Base-by-base conservation (phyloP, 768 basidiomycete species). In the Panaeolus cyanescens region DNA sequence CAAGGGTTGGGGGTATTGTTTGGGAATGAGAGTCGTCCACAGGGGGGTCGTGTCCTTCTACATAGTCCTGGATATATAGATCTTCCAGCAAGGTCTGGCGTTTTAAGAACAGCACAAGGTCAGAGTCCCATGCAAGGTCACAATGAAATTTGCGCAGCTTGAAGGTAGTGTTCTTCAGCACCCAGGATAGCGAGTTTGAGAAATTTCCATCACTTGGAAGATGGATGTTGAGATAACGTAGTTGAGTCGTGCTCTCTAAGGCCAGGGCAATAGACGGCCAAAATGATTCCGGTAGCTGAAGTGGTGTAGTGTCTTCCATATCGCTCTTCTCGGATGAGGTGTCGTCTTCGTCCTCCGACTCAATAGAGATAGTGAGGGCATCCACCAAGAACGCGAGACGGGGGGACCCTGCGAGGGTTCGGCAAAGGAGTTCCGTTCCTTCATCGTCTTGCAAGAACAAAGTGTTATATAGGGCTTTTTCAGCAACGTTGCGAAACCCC, bases 111-210 rank as follows among this genome's bases (percentile, higher is more conserved):
- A 75, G 68, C 40, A 83, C 74, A 32, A 90, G 83, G 62, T 80
- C 67, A 15, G 63, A 60, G 66, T 89, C 86, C 89, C 89, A 90
- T 62, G 82, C 79, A 40, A 90, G 77, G 68, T 90, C 89, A 67
- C 86, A 88, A 64, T 85, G 84, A 61, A 90, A 87, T 17, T 76
- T 78, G 32, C 74, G 80, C n/a, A 90, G 83, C 32, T 74, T 82
- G 65, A 89, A 90, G 0, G 73, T 70, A 60, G 79, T 81, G 2
- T 70, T 72, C 3, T 72, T 55, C 8, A 83, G 65, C 30, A 81
- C 74, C 80, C 80, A 82, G 2, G 79, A 74, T 12, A 66, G 66
- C 13, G 70, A 68, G n/a, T 75, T 67, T 3, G 25, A 28, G 25
- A 50, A 28, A n/a, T 67, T 67, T 15, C 70, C 65, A 60, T 75